These are phyloP conservation scores for Leucocoprinus birnbaumii DNA, from an alignment of 768 basidiomycete species.

Conservation along the genomic window DNA sequence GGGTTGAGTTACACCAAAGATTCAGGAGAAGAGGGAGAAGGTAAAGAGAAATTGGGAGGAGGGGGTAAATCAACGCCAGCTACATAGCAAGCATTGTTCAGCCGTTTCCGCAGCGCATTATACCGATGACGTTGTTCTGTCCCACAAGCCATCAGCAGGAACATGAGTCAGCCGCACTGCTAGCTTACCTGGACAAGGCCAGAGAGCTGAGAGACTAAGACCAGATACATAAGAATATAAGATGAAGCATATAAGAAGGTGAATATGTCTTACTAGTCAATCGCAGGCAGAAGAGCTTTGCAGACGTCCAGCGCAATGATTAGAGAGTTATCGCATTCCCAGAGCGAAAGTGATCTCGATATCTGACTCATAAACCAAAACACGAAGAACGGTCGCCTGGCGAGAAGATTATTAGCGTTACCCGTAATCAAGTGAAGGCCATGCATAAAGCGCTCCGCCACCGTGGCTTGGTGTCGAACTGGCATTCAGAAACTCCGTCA, in stretches of 20 bases:
- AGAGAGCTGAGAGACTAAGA: constrained; percentile 47
- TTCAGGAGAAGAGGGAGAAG: constrained; percentile 23
- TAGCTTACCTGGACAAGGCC: constrained; percentile 60
- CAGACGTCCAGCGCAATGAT: constrained; percentile 61
- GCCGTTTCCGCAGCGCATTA: constrained; percentile 39
- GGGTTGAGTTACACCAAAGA: constrained; percentile 24
- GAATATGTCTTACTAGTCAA: constrained; percentile 45
- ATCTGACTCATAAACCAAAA: constrained; percentile 80
- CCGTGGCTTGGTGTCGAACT: constrained; percentile 61
- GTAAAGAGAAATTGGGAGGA: constrained; percentile 33
- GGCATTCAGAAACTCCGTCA: constrained; percentile 7
- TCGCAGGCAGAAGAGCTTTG: constrained; percentile 54
- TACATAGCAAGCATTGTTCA: constrained; percentile 42
- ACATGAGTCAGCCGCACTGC: constrained; percentile 4
- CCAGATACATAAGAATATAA: constrained; percentile 12
- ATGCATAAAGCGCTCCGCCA: constrained; percentile 57
- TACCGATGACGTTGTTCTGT: constrained; percentile 53
- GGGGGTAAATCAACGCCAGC: constrained; percentile 46
- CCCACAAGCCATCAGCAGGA: constrained; percentile 6
- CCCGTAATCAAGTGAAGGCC: constrained; percentile 64
- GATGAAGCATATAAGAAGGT: constrained; percentile 3
- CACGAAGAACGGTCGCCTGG: constrained; percentile 61
- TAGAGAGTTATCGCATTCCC: constrained; percentile 57
- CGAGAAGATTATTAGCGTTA: constrained; percentile 42
- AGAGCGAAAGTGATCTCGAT: constrained; percentile 56